Evolutionary conservation across 257 asterid species (phyloP), one percentile per base, ranked within the genome.

Genomic region (Solanum chmielewskii): DNA sequence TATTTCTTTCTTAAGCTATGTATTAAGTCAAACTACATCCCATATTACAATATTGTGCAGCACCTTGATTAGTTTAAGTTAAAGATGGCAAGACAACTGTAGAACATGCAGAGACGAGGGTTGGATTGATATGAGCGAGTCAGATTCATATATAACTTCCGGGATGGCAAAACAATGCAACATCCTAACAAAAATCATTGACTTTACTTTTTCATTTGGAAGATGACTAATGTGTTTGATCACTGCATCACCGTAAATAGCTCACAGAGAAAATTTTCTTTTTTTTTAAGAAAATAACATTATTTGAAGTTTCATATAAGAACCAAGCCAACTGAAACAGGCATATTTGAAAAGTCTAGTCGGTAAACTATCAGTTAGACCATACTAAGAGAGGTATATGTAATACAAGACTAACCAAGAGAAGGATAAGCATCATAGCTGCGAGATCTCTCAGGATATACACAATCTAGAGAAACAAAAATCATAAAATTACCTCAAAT

Each of bases 401-500:
- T 27, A 45, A 45, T 27, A 45, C 25, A 78, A 27, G 64, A 45
- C 11, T 45, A 7, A 78, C 41, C 60, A 47, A 56, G 35, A 78
- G 81, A 66, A 37, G 35, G 64, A 88, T 70, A 15, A 15, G 42
- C 4, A 16, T 78, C 84, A 78, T 2, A 78, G 42, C 66, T 44
- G 15, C 3, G 11, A 27, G 84, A 78, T 78, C 84, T 78, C 64
- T 78, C 66, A 45, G 66, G 4, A 15, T 78, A 70, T 49, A 42
- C 42, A 56, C 45, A 71, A 45, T 23, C 82, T 27, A 85, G 31
- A 35, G 7, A 62, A 20, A 70, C 31, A 27, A 47, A 74, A 73
- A 52, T 70, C 56, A 44, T 59, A 62, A 39, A 64, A 76, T 88
- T 85, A 94, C 99, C 98, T 97, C 98, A 80, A 95, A 97, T 93